Evolutionary conservation across 495 filamentous ascomycete species (phyloP), one percentile per base, ranked within the genome.

Genomic region (Viridothelium virens): DNA sequence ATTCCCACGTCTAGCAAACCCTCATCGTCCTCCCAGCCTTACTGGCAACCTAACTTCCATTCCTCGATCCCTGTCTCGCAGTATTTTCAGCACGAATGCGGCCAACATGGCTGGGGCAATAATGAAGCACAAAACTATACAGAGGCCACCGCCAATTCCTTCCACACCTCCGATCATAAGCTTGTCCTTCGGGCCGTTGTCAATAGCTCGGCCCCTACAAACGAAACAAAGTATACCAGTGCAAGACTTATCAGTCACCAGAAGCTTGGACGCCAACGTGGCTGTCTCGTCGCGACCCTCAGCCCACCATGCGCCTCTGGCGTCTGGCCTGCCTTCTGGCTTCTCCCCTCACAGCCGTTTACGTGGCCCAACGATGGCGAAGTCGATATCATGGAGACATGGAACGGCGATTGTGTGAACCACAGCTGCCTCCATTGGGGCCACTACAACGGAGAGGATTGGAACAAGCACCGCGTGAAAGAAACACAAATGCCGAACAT

Each of bases 351-450:
- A 3, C 75, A 80, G 62, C 79, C 78, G 0, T 80, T 80, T 61
- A 34, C 37, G 1, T 74, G 73, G 73, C 73, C 73, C 1, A 65
- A 61, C 31, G 73, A 74, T 63, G 73, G 73, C 12, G 73, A 74
- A 56, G 64, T 74, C 14, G 73, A 74, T 38, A 74, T 74, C 7
- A 66, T 73, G 44, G 73, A 74, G 68, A 63, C 44, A 2, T 74
- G 71, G 71, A 73, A 73, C 38, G 71, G 65, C 0, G 77, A 79
- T 31, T 66, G 67, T 31, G 68, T 75, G 62, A 81, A 80, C 63
- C 77, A 78, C 50, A 72, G 72, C 0, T 80, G 79, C 69, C 69
- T 81, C n/a, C 78, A 80, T 65, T 81, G 79, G 79, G 79, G 79
- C 0, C 69, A 74, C 53, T 79, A 72, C 65, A 77, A 77, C 50